Evolutionary conservation across 768 basidiomycete species (phyloP).

Genomic region (Auricularia auricula-judae): DNA sequence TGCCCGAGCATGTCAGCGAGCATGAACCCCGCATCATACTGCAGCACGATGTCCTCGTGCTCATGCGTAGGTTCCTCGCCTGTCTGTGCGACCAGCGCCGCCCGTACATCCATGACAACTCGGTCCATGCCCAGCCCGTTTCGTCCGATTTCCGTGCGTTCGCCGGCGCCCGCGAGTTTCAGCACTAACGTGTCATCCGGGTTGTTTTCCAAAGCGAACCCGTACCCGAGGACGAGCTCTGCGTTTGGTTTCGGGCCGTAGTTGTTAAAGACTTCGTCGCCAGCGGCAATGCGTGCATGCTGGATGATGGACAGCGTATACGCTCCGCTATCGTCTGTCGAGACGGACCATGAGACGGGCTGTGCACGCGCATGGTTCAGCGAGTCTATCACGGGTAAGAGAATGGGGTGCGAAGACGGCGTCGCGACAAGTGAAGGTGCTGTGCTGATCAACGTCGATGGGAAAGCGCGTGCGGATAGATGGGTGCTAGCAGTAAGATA

Average conservation of each 20-base stretch:
- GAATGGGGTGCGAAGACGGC: constrained; percentile 53
- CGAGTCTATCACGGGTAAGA: constrained; percentile 79
- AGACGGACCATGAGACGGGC: constrained; percentile 74
- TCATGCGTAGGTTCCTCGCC: constrained; percentile 14
- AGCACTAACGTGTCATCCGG: constrained; percentile 81
- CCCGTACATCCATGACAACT: constrained; percentile 46
- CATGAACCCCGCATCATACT: constrained; percentile 55
- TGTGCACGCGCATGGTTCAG: constrained; percentile 76
- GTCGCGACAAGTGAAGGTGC: constrained; percentile 41
- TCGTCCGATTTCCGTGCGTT: constrained; percentile 54
- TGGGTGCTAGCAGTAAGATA: constrained; percentile 68
- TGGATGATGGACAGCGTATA: constrained; percentile 51
- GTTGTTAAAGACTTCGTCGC: constrained; percentile 72
- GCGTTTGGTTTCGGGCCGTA: constrained; percentile 88
- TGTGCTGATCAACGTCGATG: constrained; percentile 63
- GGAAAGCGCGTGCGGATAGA: constrained; percentile 82
- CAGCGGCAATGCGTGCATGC: constrained; percentile 30
- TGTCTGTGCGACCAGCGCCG: constrained; percentile 13
- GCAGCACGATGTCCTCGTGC: constrained; percentile 29
- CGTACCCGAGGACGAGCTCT: constrained; percentile 85
- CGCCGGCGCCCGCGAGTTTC: constrained; percentile 46
- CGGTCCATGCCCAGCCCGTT: constrained; percentile 40
- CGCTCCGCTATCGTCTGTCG: constrained; percentile 16
- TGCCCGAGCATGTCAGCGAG: constrained; percentile 56
- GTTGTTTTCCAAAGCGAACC: constrained; percentile 70